Percentiles rank a stretch among this genome's conserved stretches.
These are phyloP conservation scores for Cordia subcordata DNA, from an alignment of 257 asterid genomes.

Conservation along the genomic window DNA sequence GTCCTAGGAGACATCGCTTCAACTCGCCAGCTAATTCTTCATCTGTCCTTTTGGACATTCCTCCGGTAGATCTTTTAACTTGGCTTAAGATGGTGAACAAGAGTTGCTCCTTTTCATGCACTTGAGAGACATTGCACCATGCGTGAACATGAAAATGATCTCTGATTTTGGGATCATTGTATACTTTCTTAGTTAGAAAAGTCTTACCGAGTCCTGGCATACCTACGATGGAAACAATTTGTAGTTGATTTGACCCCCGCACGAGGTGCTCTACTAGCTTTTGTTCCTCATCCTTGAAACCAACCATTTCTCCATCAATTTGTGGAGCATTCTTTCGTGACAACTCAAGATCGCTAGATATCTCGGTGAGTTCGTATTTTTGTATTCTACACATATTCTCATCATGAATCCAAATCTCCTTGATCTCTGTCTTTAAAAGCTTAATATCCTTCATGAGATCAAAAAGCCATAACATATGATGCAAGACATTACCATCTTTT, in stretches of 20 bases:
- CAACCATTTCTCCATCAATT: neutral
- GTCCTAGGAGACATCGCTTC: neutral
- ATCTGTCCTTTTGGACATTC: neutral
- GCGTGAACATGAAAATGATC: too few relatives aligned
- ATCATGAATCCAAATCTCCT: too few relatives aligned
- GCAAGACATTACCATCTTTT: too few relatives aligned
- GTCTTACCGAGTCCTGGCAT: too few relatives aligned
- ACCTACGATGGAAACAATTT: neutral
- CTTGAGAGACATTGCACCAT: neutral
- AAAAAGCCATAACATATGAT: too few relatives aligned
- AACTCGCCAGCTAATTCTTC: slow-evolving; percentile 1
- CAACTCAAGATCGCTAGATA: neutral
- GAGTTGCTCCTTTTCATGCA: neutral
- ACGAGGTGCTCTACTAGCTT: neutral
- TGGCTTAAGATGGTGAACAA: neutral
- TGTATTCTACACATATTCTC: too few relatives aligned
- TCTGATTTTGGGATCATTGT: too few relatives aligned
- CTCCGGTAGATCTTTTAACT: neutral
- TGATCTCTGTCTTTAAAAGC: neutral
- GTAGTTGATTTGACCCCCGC: neutral
- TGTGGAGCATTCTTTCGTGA: too few relatives aligned
- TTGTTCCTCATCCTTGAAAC: neutral
- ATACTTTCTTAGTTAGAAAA: too few relatives aligned
- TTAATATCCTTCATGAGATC: neutral
- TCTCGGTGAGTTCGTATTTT: neutral